These are phyloP conservation scores for Apiospora pterosperma DNA, from an alignment of 2,329 filamentous ascomycete genomes.

Conservation along the genomic window DNA sequence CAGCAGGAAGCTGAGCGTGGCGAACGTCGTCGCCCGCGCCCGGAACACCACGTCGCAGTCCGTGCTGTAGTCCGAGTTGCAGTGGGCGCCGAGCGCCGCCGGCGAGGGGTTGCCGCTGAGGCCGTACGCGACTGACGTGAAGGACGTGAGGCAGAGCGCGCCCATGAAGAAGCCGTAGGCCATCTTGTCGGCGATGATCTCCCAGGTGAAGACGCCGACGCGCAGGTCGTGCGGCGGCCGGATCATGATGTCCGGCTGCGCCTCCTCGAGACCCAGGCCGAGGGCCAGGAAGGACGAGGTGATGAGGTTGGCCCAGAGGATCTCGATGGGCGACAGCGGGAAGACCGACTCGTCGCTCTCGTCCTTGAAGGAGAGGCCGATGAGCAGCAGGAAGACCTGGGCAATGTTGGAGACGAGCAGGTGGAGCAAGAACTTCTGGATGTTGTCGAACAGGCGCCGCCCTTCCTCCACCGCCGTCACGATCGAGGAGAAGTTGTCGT, in stretches of 20 bases:
- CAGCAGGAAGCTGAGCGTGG: slow-evolving; percentile 64
- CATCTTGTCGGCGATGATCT: slow-evolving; percentile 65
- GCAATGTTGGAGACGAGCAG: slow-evolving; percentile 68
- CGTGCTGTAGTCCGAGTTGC: slow-evolving; percentile 51
- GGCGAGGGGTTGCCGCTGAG: slow-evolving; percentile 30
- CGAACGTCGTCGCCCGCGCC: slow-evolving; percentile 66
- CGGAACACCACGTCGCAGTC: slow-evolving; percentile 58
- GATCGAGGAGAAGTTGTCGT: slow-evolving; percentile 84
- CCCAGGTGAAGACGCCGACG: slow-evolving; percentile 59
- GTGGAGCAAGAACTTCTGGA: slow-evolving; percentile 68
- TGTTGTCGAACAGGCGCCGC: slow-evolving; percentile 67
- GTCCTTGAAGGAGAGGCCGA: slow-evolving; percentile 69
- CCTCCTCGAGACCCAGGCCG: slow-evolving; percentile 68
- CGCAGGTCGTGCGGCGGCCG: slow-evolving; percentile 62
- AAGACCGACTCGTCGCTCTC: slow-evolving; percentile 57
- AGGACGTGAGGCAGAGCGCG: slow-evolving; percentile 56
- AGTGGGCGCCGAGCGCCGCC: slow-evolving; percentile 48
- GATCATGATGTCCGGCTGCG: slow-evolving; percentile 63
- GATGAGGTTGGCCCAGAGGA: slow-evolving; percentile 74
- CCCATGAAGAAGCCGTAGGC: slow-evolving; percentile 64
- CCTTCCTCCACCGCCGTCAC: slow-evolving; percentile 70
- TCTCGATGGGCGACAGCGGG: slow-evolving; percentile 68
- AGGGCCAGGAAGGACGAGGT: slow-evolving; percentile 70
- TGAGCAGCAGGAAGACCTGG: slow-evolving; percentile 65
- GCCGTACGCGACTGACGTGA: slow-evolving; percentile 57